phyloP scores from a whole-genome alignment of 345 rosid genomes.

The Pistacia integerrima region DNA sequence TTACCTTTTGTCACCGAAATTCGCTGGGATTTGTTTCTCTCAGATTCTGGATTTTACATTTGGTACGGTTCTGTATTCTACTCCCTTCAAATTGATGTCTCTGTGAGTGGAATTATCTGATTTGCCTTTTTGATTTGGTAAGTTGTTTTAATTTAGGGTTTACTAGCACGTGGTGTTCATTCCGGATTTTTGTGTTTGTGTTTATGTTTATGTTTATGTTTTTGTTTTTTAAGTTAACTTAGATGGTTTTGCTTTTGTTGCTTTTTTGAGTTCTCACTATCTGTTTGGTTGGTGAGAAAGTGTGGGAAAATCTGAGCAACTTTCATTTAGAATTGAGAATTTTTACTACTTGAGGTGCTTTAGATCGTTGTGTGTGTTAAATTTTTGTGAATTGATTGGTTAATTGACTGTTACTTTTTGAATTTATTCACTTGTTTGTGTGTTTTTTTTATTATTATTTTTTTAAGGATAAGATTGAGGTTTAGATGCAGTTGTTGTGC shows the following conservation, averaged over 20 bases:
- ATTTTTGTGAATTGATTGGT: constrained; percentile 8
- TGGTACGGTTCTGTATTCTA: constrained; percentile 9
- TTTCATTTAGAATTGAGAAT: background rate
- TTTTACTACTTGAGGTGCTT: background rate
- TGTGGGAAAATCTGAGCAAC: background rate
- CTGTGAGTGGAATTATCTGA: constrained; percentile 9
- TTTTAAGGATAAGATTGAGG: background rate
- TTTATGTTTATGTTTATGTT: background rate
- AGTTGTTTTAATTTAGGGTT: constrained; percentile 4
- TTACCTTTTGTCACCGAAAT: constrained; percentile 20
- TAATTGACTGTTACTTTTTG: background rate
- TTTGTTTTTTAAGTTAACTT: background rate
- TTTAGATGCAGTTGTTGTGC: background rate
- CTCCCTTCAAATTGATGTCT: constrained; percentile 12
- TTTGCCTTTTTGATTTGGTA: constrained; percentile 17
- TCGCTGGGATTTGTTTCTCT: constrained; percentile 18
- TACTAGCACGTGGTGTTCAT: background rate
- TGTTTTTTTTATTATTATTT: background rate
- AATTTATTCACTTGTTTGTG: background rate
- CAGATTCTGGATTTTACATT: constrained; percentile 19
- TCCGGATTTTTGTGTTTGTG: background rate
- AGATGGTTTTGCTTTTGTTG: constrained; percentile 1
- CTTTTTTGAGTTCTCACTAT: constrained; percentile 10
- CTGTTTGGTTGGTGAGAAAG: constrained; percentile 21
- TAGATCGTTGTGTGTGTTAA: constrained; percentile 9